A percentile compares a stretch with the other conserved stretches of the same genome.
Conservation (phyloP, 1,284 basidiomycete genomes). For the Apiotrichum siamense region DNA sequence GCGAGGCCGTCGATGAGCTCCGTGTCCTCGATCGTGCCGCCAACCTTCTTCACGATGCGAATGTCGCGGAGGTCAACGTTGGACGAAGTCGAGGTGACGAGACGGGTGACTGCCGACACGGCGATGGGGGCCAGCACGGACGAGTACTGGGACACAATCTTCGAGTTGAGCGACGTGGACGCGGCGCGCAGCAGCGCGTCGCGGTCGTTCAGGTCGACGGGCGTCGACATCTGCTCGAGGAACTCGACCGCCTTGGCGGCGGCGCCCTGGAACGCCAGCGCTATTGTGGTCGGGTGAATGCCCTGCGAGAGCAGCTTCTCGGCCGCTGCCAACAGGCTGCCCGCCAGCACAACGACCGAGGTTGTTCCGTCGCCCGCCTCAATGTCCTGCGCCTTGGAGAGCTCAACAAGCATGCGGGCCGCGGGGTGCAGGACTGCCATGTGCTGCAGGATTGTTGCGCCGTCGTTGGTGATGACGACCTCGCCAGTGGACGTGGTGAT, state of each 20-base stretch:
- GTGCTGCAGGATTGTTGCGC: slow-evolving; percentile 94
- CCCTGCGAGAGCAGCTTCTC: slow-evolving; percentile 93
- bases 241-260: slow-evolving; percentile 91
- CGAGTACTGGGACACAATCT: slow-evolving; percentile 99
- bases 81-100: slow-evolving; percentile 76
- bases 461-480: slow-evolving; percentile 97
- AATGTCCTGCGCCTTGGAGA: slow-evolving; percentile 96
- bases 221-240: slow-evolving; percentile 85
- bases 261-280: slow-evolving; percentile 91
- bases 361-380: slow-evolving; percentile 99
- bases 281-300: slow-evolving; percentile 96
- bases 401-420: slow-evolving; percentile 97
- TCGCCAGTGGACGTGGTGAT: slow-evolving; percentile 97
- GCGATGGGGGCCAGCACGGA: slow-evolving; percentile 95
- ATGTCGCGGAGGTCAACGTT: slow-evolving; percentile 97
- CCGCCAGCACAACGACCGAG: slow-evolving; percentile 93
- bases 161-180: slow-evolving; percentile 93
- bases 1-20: slow-evolving; percentile 95
- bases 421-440: slow-evolving; percentile 97
- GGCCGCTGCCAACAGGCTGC: slow-evolving; percentile 84
- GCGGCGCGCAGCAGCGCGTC: slow-evolving; percentile 84
- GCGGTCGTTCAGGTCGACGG: slow-evolving; percentile 85
- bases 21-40: slow-evolving; percentile 98
- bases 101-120: slow-evolving; percentile 86
- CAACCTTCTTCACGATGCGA: slow-evolving; percentile 95